Conservation (phyloP, 805 yeast species). For the Saccharomyces jurei region DNA sequence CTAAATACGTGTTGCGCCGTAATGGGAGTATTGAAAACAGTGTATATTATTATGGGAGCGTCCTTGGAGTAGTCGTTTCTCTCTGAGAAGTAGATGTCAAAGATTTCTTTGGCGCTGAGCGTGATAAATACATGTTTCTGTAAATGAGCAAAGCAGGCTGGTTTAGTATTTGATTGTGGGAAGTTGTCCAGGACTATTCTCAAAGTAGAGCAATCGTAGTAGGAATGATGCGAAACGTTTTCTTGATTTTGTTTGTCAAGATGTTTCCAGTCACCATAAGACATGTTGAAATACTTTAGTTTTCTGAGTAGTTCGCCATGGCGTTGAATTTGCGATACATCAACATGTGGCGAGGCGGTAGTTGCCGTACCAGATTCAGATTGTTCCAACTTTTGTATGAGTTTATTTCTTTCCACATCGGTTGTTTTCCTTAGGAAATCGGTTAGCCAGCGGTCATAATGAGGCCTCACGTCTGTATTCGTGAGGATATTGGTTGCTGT, state of each 20-base stretch:
- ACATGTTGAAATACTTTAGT: conserved; percentile 18
- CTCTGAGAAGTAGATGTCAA: conserved; percentile 15
- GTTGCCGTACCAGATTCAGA: background rate
- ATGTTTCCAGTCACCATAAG: conserved; percentile 23
- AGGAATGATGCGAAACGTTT: conserved; percentile 1
- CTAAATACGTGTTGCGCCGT: conserved; percentile 6
- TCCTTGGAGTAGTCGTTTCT: conserved; percentile 12
- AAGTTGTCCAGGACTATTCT: conserved; percentile 11
- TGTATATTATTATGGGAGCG: conserved; percentile 12
- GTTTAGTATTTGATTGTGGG: background rate
- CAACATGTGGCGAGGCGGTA: background rate
- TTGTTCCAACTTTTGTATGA: background rate
- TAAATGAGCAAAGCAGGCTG: background rate
- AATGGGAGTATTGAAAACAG: conserved; percentile 8
- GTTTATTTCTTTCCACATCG: background rate
- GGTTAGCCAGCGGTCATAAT: conserved; percentile 20
- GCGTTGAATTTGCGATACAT: conserved; percentile 12
- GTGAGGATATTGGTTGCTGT: conserved; percentile 23
- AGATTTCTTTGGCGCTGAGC: background rate
- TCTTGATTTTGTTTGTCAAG: background rate
- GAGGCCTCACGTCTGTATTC: conserved; percentile 9
- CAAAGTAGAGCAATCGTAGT: conserved; percentile 14
- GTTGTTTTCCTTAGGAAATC: background rate
- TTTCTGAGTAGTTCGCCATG: conserved; percentile 25
- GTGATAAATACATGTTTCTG: background rate